Evolutionary conservation across 2,329 filamentous ascomycete species (phyloP), one percentile per base, ranked within the genome.

Genomic region (Geoglossum cookeanum): DNA sequence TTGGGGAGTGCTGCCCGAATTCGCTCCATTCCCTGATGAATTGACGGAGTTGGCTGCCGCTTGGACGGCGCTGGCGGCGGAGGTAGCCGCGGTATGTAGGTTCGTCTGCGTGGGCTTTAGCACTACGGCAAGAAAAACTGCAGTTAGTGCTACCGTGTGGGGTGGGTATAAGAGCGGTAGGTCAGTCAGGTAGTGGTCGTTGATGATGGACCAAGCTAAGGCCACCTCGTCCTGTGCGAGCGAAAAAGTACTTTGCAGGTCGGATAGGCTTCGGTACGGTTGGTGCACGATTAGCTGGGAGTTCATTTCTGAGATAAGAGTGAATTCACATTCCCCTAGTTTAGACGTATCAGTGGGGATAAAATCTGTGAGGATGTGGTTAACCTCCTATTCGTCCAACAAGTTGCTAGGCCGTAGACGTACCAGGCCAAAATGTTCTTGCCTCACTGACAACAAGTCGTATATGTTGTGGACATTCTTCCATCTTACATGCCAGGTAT

Each of bases 401-500:
- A 32, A n/a, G 4, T 35, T 22, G 4, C 27, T 22, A 37, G n/a
- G 29, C 2, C 11, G 30, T 44, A 1, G 30, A 62, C 69, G 54
- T 73, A 80, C 80, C 79, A 64, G 87, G 83, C 87, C 88, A 95
- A 59, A 94, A 77, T 58, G 84, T 80, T 37, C 88, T 82, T 3
- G 90, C 88, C 69, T 98, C 92, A 52, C 81, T 84, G 9, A 92
- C 83, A 59, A 98, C 84, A 61, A 94, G 79, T 33, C 92, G 81
- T 65, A 98, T 97, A 68, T 98, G 92, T 68, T 97, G 91, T 2
- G 92, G 92, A 55, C 84, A 90, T 69, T 98, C 92, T 69, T 98
- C 92, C 81, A 94, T 95, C 72, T 98, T 98, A 73, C 89, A 95
- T 22, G 92, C 90, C 39, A 98, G 75, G 68, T 98, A 98, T 60